A percentile compares a stretch with the other conserved stretches of the same genome.
phyloP scores from a whole-genome alignment of 495 filamentous ascomycete species.

The Penicillium paradoxum region DNA sequence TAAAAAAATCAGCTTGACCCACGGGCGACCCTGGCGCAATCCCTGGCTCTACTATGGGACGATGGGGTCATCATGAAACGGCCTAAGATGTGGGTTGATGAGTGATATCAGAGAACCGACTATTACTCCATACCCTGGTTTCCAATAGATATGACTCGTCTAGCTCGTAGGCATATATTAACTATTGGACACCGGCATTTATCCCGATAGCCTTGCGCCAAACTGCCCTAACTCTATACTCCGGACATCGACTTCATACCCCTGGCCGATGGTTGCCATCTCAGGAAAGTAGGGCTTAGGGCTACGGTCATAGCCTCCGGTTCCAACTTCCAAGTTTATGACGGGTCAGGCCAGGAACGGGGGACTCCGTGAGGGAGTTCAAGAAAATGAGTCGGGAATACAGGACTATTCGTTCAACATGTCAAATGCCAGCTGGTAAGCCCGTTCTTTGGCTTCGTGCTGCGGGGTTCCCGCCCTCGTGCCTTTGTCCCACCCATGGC shows the following conservation, averaged over 20 bases:
- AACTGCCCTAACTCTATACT: not conserved
- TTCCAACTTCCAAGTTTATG: conserved; percentile 14
- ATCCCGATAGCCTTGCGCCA: too few species aligned
- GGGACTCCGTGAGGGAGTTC: not conserved
- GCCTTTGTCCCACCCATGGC: conserved; percentile 40
- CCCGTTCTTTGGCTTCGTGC: conserved; percentile 30
- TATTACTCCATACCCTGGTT: too few species aligned
- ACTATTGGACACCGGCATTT: too few species aligned
- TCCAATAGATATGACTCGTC: too few species aligned
- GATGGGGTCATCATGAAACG: not conserved
- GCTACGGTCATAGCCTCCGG: conserved; percentile 4
- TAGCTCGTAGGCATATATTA: too few species aligned
- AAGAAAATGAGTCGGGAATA: not conserved
- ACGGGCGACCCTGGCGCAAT: conserved; percentile 18
- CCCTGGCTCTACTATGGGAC: not conserved
- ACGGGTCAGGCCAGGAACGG: conserved; percentile 17
- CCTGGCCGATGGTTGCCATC: not conserved
- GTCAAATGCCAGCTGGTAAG: conserved; percentile 32
- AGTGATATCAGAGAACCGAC: too few species aligned
- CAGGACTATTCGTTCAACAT: conserved; percentile 23
- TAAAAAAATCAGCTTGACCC: conserved; percentile 11
- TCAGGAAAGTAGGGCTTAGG: conserved; percentile 24
- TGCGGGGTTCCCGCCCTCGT: conserved; percentile 21
- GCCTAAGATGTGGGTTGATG: not conserved
- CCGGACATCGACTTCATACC: not conserved